phyloP scores from a whole-genome alignment of 2,329 filamentous ascomycete species.

The Fusarium sp. region DNA sequence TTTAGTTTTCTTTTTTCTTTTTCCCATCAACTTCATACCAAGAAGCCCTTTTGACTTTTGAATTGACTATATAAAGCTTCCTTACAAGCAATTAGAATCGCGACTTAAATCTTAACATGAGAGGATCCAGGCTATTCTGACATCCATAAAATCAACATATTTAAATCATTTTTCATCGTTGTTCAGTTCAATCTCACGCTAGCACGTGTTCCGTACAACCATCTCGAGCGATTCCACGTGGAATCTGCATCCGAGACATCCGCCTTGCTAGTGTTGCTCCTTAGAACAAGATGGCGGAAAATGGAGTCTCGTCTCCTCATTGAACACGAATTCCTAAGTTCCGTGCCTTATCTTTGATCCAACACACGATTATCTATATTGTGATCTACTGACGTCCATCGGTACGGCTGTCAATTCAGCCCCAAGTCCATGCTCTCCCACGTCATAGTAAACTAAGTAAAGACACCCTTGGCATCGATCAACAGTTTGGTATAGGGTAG shows the following conservation, averaged over 20 bases:
- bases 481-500: constrained; percentile 10
- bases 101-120: neutral
- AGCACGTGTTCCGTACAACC: constrained; percentile 16
- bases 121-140: neutral
- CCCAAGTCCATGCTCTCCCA: constrained; percentile 11
- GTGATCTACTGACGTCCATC: constrained; percentile 13
- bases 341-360: neutral
- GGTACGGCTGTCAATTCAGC: constrained; percentile 24
- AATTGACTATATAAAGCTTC: neutral
- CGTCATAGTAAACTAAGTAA: constrained; percentile 21
- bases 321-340: neutral
- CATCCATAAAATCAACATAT: too few species aligned
- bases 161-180: neutral
- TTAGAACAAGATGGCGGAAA: neutral
- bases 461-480: neutral
- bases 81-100: too few species aligned
- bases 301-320: neutral
- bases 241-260: constrained; percentile 30
- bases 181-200: neutral
- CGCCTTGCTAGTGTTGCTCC: neutral
- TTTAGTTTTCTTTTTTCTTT: neutral
- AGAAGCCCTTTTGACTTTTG: too few species aligned
- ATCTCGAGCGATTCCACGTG: constrained; percentile 40
- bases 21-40: neutral
- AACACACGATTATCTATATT: constrained; percentile 10